Conservation (phyloP, 345 rosid species). For the Cardiospermum halicacabum region DNA sequence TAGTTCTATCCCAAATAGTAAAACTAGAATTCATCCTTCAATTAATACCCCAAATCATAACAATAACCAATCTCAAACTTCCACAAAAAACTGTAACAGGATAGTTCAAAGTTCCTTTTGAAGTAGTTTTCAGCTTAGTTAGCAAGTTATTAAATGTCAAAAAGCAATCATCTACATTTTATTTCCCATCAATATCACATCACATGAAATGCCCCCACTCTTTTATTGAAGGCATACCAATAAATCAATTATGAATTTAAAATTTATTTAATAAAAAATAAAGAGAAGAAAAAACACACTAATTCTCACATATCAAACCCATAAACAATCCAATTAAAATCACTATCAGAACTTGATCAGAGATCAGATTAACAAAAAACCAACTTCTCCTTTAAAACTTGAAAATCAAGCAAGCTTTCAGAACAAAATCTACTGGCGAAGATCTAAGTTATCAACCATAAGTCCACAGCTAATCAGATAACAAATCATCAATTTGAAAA, state of each 20-base stretch:
- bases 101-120: not conserved
- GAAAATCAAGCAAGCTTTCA: not conserved
- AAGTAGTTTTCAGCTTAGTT: not conserved
- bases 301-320: not conserved
- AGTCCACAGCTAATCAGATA: slow-evolving; percentile 4
- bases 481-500: not conserved
- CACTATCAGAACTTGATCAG: not conserved
- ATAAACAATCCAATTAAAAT: not conserved
- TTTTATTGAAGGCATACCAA: too few species aligned
- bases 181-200: not conserved
- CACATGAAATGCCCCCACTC: slow-evolving; percentile 11
- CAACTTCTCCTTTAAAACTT: not conserved
- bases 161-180: not conserved
- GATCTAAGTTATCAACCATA: slow-evolving; percentile 3
- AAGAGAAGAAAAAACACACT: not conserved
- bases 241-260: too few species aligned
- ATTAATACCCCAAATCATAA: not conserved
- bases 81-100: not conserved
- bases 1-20: not conserved
- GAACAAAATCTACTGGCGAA: too few species aligned
- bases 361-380: not conserved
- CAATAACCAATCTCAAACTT: not conserved
- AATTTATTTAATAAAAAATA: not conserved
- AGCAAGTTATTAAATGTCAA: slow-evolving; percentile 4
- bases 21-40: not conserved